Percentiles rank a stretch among this genome's conserved stretches.
Conservation (phyloP, 163 green algal species). For the Trebouxiophyceae sp. region DNA sequence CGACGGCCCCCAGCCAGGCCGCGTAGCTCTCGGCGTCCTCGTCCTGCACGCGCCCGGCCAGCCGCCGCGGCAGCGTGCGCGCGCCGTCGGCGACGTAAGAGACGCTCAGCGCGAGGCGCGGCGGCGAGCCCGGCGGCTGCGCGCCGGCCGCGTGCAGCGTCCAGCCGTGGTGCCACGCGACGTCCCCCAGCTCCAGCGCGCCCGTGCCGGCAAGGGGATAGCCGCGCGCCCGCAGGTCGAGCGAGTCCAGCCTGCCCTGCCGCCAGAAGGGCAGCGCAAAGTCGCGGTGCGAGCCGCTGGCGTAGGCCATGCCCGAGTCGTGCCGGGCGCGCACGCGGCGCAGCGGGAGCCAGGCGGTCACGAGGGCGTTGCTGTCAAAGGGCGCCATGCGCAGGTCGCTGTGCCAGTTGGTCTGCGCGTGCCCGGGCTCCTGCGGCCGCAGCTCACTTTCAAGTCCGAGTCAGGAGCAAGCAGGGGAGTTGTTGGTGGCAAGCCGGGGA, state of each 20-base stretch:
- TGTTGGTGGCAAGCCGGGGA: no score
- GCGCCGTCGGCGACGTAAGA: slow-evolving; percentile 54
- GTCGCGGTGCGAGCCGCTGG: slow-evolving; percentile 41
- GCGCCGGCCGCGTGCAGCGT: slow-evolving; percentile 43
- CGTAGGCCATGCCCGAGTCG: slow-evolving; percentile 49
- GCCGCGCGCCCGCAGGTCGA: background rate
- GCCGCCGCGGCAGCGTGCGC: slow-evolving; percentile 18
- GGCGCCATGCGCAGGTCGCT: slow-evolving; percentile 45
- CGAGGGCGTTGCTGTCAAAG: slow-evolving; percentile 53
- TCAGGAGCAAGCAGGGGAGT: no score
- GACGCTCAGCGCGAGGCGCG: slow-evolving; percentile 41
- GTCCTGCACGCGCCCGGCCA: slow-evolving; percentile 8
- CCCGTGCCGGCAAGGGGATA: slow-evolving; percentile 18
- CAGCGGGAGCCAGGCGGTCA: slow-evolving; percentile 65
- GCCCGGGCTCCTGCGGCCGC: slow-evolving; percentile 38
- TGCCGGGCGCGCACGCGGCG: slow-evolving; percentile 15
- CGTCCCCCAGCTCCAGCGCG: slow-evolving; percentile 45
- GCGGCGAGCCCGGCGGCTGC: slow-evolving; percentile 31
- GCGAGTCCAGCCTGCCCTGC: slow-evolving; percentile 18
- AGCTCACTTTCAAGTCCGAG: no score
- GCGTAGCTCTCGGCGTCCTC: slow-evolving; percentile 52
- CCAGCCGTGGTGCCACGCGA: slow-evolving; percentile 58
- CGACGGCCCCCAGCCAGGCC: slow-evolving; percentile 23
- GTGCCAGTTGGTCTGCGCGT: slow-evolving; percentile 57
- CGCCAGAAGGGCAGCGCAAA: slow-evolving; percentile 50